A percentile compares a stretch with the other conserved stretches of the same genome.
Evolutionary conservation across 2,329 filamentous ascomycete species (phyloP).

Genomic region (Xylaria sp.): DNA sequence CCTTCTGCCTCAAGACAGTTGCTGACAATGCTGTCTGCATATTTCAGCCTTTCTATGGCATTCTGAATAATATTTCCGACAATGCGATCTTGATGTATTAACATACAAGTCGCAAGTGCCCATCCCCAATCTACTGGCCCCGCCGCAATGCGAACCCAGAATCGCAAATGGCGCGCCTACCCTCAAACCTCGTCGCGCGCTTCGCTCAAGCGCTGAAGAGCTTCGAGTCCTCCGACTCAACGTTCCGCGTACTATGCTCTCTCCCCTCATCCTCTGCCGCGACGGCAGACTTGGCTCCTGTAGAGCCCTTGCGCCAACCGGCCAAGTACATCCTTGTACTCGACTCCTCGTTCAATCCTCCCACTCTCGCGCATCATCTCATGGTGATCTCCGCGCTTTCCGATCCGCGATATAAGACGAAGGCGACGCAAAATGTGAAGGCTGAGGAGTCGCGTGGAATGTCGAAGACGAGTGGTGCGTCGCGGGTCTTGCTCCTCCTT

Average conservation of each 20-base stretch:
- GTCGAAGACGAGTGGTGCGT: constrained; percentile 22
- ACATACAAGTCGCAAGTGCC: background rate
- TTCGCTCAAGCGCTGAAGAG: constrained; percentile 57
- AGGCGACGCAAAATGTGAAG: background rate
- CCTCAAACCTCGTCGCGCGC: constrained; percentile 51
- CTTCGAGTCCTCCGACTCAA: constrained; percentile 57
- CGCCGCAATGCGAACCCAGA: constrained; percentile 34
- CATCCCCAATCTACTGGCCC: background rate
- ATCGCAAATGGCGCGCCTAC: constrained; percentile 40
- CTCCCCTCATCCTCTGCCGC: constrained; percentile 44
- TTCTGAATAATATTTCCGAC: background rate
- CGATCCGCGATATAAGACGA: constrained; percentile 27
- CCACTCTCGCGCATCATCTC: constrained; percentile 67
- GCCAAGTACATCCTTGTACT: constrained; percentile 63
- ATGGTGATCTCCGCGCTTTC: constrained; percentile 63
- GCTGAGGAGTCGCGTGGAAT: background rate
- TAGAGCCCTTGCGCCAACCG: constrained; percentile 41
- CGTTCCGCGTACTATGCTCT: constrained; percentile 59
- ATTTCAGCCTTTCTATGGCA: background rate
- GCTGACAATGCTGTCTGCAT: background rate
- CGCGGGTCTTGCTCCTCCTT: constrained; percentile 67
- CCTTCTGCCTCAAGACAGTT: background rate
- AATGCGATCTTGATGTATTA: constrained; percentile 15
- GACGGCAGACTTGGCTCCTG: constrained; percentile 12
- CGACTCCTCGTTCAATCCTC: constrained; percentile 76